Conservation (phyloP, 129 eudicot genomes). For the Flaveria bidentis region DNA sequence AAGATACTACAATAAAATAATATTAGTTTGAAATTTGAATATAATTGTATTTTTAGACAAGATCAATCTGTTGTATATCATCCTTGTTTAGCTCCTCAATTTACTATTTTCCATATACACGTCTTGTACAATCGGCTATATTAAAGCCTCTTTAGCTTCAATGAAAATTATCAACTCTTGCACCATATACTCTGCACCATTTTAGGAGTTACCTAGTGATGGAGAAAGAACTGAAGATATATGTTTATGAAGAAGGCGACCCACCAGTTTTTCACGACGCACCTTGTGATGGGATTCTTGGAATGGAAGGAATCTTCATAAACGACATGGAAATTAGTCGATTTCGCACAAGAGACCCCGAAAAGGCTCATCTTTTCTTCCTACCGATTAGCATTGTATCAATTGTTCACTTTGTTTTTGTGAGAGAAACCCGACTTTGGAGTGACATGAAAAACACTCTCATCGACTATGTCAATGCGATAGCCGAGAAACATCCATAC, state of each 20-base stretch:
- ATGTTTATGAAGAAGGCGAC: constrained; percentile 77
- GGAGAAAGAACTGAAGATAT: constrained; percentile 60
- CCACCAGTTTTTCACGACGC: constrained; percentile 72
- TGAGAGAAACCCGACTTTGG: constrained; percentile 51
- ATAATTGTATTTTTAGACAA: no score
- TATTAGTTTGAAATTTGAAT: no score
- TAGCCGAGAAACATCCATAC: constrained; percentile 53
- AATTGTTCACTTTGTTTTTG: constrained; percentile 45
- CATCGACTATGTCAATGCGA: constrained; percentile 51
- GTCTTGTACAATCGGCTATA: no score
- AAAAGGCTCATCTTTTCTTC: constrained; percentile 65
- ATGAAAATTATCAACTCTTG: no score
- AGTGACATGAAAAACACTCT: constrained; percentile 51
- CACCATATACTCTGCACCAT: no score
- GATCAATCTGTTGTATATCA: no score
- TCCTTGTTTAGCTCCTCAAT: no score
- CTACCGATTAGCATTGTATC: constrained; percentile 60
- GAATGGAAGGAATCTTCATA: constrained; percentile 73
- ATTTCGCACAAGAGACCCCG: constrained; percentile 66
- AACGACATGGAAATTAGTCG: constrained; percentile 51
- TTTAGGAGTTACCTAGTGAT: no score
- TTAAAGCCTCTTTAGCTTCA: no score
- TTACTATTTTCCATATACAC: no score
- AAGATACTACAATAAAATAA: no score
- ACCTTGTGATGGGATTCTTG: constrained; percentile 61